Base-by-base conservation (phyloP, 306 rosid species). In the Boehmeria nivea region DNA sequence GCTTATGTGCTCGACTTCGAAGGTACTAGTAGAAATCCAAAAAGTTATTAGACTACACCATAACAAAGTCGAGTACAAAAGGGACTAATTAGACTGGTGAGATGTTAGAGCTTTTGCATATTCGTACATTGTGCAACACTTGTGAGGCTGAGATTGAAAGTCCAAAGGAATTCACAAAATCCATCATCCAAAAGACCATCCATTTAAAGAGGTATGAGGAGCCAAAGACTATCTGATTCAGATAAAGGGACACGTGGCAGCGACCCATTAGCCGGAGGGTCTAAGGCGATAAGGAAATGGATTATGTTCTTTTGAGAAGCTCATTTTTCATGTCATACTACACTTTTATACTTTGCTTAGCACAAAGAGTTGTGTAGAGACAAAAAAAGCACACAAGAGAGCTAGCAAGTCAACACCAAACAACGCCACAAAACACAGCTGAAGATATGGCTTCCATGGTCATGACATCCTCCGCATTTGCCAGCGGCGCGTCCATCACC, bases 371-470 rank as follows among this genome's bases (percentile, higher is more conserved):
- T 31, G 2, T 4, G 36, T 31, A 31, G 17, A 4, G 12, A 44
- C 43, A 31, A 13, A 9, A 8, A 33, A 53, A 36, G 43, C 20
- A 10, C 9, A n/a, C 9, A 12, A 2, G 33, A 24, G 20, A 11
- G 19, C 15, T 38, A 49, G 22, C 20, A 18, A 0, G 16, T 3
- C 26, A 40, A 38, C 8, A 3, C 4, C 11, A 3, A 3, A 38
- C 11, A 39, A 11, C 39, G 6, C 17, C 31, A 25, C 23, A n/a
- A n/a, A n/a, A n/a, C n/a, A n/a, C n/a, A n/a, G n/a, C n/a, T n/a
- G 39, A 50, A 63, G 33, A 66, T 20, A 82, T 82, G 88, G 80
- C 88, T 12, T 82, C 88, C 59, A 65, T 78, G 73, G 52, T 74
- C 54, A 72, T 78, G 80, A 65, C 78, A 36, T 82, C 82, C 58